Base-by-base conservation (phyloP, 2,329 filamentous ascomycete species). In the Fusarium piperis region DNA sequence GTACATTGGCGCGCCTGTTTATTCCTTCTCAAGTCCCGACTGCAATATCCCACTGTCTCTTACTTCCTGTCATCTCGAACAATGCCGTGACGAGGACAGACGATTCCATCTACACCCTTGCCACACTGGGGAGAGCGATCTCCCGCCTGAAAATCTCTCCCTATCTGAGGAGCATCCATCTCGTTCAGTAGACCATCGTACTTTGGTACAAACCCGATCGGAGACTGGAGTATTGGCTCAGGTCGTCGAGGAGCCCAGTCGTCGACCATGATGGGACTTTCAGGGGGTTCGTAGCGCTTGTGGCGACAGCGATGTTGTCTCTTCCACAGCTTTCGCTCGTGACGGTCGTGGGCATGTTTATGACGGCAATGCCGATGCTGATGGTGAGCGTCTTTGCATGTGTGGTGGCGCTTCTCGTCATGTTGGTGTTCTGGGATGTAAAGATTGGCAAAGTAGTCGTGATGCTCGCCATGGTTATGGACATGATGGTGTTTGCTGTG, bases 141-240 rank as follows among this genome's bases (percentile, higher is more conserved):
- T 12, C 59, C 32, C 16, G 28, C 55, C 12, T 65, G 44, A 32
- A 23, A 18, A 5, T 26, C 36, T 6, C 36, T 15, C 16, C 69
- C 38, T 20, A 75, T 63, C 62, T 76, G 74, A n/a, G 74, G 74
- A 8, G 74, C 74, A 48, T 76, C 74, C 74, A 76, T 76, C 9
- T 71, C 71, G 35, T 76, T 76, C 13, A 46, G 39, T 7, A 44
- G 11, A 36, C 41, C 51, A 20, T 10, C 15, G 9, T 72, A 56
- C 15, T 18, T 48, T 38, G 23, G 28, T 9, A 36, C 7, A 30
- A 56, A 38, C 5, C n/a, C 10, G 18, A 15, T 28, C 7, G 62
- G 35, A 6, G 52, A 15, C 10, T 58, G 53, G 1, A 67, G 12
- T 10, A 53, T 28, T 13, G 65, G 61, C 4, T 64, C 53, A 6